Evolutionary conservation across 352 stramenopile genomes (phyloP).

Genomic region (Globisporangium okanoganense): DNA sequence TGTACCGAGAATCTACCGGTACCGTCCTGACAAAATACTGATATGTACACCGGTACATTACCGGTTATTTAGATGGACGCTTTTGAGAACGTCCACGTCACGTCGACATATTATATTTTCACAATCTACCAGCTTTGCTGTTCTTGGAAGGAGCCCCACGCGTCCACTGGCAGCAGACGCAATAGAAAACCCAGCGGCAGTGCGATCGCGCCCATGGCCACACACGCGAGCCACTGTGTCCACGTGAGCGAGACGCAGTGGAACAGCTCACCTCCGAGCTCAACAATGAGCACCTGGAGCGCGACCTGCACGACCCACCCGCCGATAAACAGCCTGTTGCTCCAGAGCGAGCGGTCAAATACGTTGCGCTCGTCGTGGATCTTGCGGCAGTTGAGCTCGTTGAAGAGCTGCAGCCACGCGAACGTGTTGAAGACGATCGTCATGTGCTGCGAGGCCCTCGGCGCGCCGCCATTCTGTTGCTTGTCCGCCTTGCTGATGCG

Average conservation of each 20-base stretch:
- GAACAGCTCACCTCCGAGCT: constrained; percentile 69
- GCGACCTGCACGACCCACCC: constrained; percentile 79
- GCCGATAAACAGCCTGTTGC: constrained; percentile 58
- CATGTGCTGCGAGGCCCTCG: constrained; percentile 76
- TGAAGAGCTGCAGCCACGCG: constrained; percentile 96
- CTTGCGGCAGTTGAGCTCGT: constrained; percentile 80
- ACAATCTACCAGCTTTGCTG: neutral
- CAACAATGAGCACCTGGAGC: constrained; percentile 88
- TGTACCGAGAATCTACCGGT: too few species aligned
- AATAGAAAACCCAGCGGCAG: constrained; percentile 30
- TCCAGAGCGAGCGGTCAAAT: neutral
- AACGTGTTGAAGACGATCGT: constrained; percentile 98
- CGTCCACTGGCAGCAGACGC: neutral
- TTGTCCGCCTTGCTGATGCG: neutral
- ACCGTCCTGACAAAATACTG: too few species aligned
- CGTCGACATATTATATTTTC: too few species aligned
- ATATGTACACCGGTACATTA: too few species aligned
- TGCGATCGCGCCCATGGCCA: constrained; percentile 16
- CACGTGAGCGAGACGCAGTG: constrained; percentile 12
- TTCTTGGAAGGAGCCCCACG: neutral
- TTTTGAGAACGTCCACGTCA: too few species aligned
- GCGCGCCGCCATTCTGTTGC: neutral
- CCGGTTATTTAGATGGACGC: too few species aligned
- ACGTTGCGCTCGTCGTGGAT: constrained; percentile 58
- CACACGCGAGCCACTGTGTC: constrained; percentile 23